Percentiles rank a stretch among this genome's conserved stretches.
These are phyloP conservation scores for Dentipellis sp. DNA, from an alignment of 768 basidiomycete genomes.

Conservation along the genomic window DNA sequence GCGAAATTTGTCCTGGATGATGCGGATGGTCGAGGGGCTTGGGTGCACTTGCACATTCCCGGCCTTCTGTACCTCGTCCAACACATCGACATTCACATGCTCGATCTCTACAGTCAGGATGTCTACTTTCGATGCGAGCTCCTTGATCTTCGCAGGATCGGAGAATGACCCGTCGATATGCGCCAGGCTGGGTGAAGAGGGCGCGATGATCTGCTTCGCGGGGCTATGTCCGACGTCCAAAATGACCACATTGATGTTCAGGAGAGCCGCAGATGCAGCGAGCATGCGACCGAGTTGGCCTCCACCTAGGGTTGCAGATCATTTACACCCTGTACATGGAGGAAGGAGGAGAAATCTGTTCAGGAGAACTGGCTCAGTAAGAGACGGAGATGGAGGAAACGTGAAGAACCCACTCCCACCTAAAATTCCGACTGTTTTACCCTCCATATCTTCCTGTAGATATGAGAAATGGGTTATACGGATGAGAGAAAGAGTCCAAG, in stretches of 20 bases:
- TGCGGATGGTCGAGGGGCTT: constrained; percentile 66
- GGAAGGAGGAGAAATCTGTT: background rate
- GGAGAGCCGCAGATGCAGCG: constrained; percentile 76
- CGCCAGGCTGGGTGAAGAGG: constrained; percentile 32
- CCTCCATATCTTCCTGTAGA: background rate
- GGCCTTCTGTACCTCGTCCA: constrained; percentile 48
- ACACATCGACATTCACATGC: constrained; percentile 75
- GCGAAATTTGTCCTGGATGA: constrained; percentile 72
- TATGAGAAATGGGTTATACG: too few species aligned
- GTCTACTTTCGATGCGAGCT: constrained; percentile 74
- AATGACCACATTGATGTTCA: constrained; percentile 76
- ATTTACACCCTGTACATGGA: background rate
- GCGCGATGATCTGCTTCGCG: constrained; percentile 79
- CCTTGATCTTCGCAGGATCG: constrained; percentile 66
- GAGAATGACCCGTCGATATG: constrained; percentile 90
- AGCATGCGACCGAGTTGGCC: constrained; percentile 98
- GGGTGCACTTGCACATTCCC: constrained; percentile 47
- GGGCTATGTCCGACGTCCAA: constrained; percentile 80
- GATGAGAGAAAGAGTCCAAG: too few species aligned
- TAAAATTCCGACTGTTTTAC: constrained; percentile 24
- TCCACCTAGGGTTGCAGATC: constrained; percentile 51
- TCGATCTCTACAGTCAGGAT: constrained; percentile 95
- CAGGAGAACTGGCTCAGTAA: background rate
- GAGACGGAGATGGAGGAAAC: background rate
- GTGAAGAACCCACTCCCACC: constrained; percentile 25